Evolutionary conservation across 2,329 filamentous ascomycete genomes (phyloP).

Genomic region (Didymella keratinophila): DNA sequence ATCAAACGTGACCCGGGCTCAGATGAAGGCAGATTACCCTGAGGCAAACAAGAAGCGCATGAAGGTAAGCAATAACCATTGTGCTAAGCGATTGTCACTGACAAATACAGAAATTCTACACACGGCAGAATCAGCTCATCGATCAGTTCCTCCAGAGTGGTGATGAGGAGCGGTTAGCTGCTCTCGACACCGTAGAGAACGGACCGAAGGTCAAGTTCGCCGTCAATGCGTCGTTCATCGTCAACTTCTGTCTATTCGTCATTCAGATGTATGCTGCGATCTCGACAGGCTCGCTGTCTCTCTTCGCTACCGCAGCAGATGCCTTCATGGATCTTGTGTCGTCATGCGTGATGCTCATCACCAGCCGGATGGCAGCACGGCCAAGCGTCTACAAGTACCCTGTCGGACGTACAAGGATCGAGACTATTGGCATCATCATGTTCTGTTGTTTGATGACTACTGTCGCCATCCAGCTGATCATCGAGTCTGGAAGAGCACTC

Average conservation of each 20-base stretch:
- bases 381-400: constrained; percentile 70
- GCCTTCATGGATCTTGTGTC: constrained; percentile 72
- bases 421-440: constrained; percentile 71
- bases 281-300: constrained; percentile 66
- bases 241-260: constrained; percentile 60
- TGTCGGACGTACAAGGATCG: constrained; percentile 68
- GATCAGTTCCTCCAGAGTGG: constrained; percentile 62
- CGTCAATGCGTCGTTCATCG: constrained; percentile 49
- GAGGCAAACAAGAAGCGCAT: constrained; percentile 47
- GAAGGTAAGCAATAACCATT: constrained; percentile 28
- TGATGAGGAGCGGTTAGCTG: constrained; percentile 62
- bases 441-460: constrained; percentile 73
- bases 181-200: constrained; percentile 61
- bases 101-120: constrained; percentile 50
- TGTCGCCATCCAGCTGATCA: constrained; percentile 67
- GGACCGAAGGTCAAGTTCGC: constrained; percentile 51
- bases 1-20: constrained; percentile 50
- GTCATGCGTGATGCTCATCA: constrained; percentile 68
- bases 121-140: constrained; percentile 51
- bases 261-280: constrained; percentile 67
- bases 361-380: constrained; percentile 65
- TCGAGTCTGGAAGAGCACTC: constrained; percentile 65
- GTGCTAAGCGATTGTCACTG: constrained; percentile 4
- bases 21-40: constrained; percentile 60
- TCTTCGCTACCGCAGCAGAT: constrained; percentile 72